A percentile compares a stretch with the other conserved stretches of the same genome.
These are phyloP conservation scores for Rhododendron ovatum DNA, from an alignment of 148 eudicot genomes.

Conservation along the genomic window DNA sequence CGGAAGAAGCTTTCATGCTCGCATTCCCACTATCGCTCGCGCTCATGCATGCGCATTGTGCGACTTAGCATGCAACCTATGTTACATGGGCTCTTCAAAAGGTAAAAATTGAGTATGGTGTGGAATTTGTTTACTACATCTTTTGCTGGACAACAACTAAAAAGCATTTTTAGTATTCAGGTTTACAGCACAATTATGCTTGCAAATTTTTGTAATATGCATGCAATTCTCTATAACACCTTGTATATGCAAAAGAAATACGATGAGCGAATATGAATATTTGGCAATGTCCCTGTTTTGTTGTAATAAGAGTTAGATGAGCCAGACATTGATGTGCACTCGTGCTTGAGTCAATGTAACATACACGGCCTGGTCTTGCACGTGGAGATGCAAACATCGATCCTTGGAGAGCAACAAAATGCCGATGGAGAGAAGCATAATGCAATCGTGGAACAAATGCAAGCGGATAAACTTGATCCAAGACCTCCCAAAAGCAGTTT, in stretches of 20 bases:
- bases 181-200: not conserved
- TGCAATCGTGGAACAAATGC: not conserved
- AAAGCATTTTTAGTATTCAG: not conserved
- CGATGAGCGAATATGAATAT: not conserved
- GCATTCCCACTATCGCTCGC: too few species aligned
- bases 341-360: not conserved
- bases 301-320: not conserved
- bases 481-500: too few species aligned
- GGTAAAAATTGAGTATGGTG: not conserved
- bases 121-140: not conserved
- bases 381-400: not conserved
- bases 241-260: not conserved
- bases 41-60: too few species aligned
- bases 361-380: not conserved
- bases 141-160: not conserved
- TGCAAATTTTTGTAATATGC: not conserved
- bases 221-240: not conserved
- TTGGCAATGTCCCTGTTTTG: not conserved
- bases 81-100: not conserved
- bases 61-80: not conserved
- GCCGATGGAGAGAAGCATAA: not conserved
- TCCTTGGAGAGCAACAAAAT: not conserved
- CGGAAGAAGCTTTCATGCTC: too few species aligned
- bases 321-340: not conserved
- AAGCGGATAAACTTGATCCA: not conserved